Evolutionary conservation across 2,329 filamentous ascomycete species (phyloP), one percentile per base, ranked within the genome.

Genomic region (Paraphaeosphaeria sporulosa): DNA sequence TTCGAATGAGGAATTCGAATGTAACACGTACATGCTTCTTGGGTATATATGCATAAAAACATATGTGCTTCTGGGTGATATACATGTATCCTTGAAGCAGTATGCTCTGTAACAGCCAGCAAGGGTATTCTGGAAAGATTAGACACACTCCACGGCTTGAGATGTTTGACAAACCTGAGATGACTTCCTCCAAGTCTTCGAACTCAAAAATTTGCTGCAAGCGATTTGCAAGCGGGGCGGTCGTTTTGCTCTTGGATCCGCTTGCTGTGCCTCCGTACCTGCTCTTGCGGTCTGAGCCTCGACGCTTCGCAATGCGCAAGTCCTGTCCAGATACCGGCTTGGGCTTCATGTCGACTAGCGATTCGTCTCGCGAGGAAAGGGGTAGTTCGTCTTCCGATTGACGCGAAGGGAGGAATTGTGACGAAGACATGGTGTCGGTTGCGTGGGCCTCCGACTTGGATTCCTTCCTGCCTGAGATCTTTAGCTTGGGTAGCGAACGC

Each of bases 41-140:
- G 7, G 93, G 93, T n/a, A 98, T 85, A 75, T 97, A 97, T 42
- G 95, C 93, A 75, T 97, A 98, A 77, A 98, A 99, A 79, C 94
- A 97, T 62, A 98, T 91, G 75, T 99, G 95, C 69, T 90, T 91
- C 62, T 90, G 85, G 0, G 95, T 98, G 72, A 99, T 92, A 79
- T 98, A 98, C 85, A 99, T 90, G 76, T 95, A 97, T 6, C 95
- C 95, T 74, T 97, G 93, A 9, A 98, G 85, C 32, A 98, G 82
- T 47, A 97, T 93, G 72, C 91, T 97, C 76, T 97, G 93, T 36
- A 98, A 81, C 42, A 98, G 82, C 89, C 93, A 97, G 79, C 94
- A 98, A 9, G 93, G 91, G 75, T 96, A 97, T 81, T 98, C 94
- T 87, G 76, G 17, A 9, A 2, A 6, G 44, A 55, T 74, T 50